These are phyloP conservation scores for Gonium pectorale DNA, from an alignment of 139 green algal species.

Conservation along the genomic window DNA sequence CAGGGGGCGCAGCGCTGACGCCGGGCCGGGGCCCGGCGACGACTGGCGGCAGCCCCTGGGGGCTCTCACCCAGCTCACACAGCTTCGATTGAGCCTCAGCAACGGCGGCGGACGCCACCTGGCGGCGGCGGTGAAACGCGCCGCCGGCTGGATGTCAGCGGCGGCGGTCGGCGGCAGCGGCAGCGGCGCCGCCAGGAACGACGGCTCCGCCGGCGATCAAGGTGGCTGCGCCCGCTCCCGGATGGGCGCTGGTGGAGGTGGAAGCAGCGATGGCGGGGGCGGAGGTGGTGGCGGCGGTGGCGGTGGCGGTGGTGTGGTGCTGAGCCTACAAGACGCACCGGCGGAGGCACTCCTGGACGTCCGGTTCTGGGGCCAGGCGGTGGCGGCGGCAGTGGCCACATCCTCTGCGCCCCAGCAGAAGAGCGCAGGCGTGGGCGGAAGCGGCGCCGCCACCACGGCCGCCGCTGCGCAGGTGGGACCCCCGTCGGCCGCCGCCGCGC, in stretches of 20 bases:
- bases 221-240: no score
- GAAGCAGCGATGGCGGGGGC: background rate
- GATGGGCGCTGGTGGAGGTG: background rate
- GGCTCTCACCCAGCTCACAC: background rate
- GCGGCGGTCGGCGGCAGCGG: no score
- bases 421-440: no score
- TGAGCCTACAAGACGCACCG: background rate
- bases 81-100: background rate
- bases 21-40: background rate
- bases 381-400: background rate
- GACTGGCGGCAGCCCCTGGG: constrained; percentile 2
- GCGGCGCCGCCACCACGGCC: background rate
- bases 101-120: constrained; percentile 25
- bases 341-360: constrained; percentile 8
- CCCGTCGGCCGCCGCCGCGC: background rate
- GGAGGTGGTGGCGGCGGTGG: background rate
- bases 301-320: background rate
- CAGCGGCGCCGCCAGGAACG: background rate
- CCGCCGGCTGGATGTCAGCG: background rate
- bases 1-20: no score
- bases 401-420: no score
- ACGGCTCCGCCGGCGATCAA: background rate
- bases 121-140: constrained; percentile 7
- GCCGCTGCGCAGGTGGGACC: background rate
- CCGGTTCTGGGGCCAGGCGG: background rate